Evolutionary conservation across 2,329 filamentous ascomycete species (phyloP).

Genomic region (Fusarium irregulare): DNA sequence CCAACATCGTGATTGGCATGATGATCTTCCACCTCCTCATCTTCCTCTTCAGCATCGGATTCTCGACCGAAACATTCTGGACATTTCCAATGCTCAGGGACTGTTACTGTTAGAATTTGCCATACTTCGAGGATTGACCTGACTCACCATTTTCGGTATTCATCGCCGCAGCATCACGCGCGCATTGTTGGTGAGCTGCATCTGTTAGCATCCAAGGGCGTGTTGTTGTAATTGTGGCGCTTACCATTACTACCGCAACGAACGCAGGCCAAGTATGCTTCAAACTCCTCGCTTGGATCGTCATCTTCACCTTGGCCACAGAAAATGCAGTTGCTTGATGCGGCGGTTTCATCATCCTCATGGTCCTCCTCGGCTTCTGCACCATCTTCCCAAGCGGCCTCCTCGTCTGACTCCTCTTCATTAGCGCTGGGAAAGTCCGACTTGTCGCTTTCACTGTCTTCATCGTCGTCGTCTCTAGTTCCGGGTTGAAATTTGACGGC

Average conservation of each 20-base stretch:
- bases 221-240: conserved; percentile 52
- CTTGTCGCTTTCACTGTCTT: conserved; percentile 60
- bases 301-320: conserved; percentile 86
- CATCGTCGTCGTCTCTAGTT: conserved; percentile 60
- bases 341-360: conserved; percentile 61
- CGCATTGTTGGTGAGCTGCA: conserved; percentile 91
- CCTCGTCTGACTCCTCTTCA: conserved; percentile 63
- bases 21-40: conserved; percentile 45
- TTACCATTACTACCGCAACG: conserved; percentile 85
- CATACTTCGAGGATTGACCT: not conserved
- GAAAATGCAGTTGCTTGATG: conserved; percentile 69
- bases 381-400: conserved; percentile 64
- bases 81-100: conserved; percentile 62
- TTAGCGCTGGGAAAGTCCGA: conserved; percentile 61
- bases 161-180: conserved; percentile 69
- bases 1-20: conserved; percentile 39
- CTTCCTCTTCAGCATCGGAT: conserved; percentile 49
- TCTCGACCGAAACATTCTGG: conserved; percentile 58
- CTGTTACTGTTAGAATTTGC: conserved; percentile 47
- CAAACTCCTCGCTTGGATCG: conserved; percentile 83
- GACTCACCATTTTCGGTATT: conserved; percentile 50
- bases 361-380: conserved; percentile 69
- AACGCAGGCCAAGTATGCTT: conserved; percentile 79
- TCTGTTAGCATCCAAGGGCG: conserved; percentile 52
- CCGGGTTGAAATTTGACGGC: conserved; percentile 67